Evolutionary conservation across 225 moss, liverwort and hornwort species (phyloP), one percentile per base, ranked within the genome.

Genomic region (Takakia lepidozioides): DNA sequence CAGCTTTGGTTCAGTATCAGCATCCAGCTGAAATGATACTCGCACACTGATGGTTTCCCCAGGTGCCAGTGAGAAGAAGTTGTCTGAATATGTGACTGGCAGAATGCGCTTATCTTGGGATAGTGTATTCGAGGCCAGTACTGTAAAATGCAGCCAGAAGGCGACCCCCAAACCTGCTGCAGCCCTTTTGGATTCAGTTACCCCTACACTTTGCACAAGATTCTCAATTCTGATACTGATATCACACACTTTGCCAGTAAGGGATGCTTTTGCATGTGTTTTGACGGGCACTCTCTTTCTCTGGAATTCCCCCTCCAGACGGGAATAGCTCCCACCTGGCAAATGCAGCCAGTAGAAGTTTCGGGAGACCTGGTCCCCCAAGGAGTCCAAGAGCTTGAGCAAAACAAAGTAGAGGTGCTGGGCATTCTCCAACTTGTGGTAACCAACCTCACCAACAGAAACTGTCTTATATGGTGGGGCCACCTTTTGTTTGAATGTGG

Each of bases 311-410:
- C 71, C 75, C 52, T 62, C 74, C 18, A 95, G 53, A 26, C 56
- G 59, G 1, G 70, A 56, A 62, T 87, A 95, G 60, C 78, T 82
- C 25, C 65, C 64, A 45, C 58, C 75, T 16, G 58, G 19, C 20
- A 54, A 59, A 45, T 87, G 87, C 46, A 95, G 68, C 95, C 95
- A 95, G 49, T 95, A 90, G 62, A 95, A 85, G 60, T 95, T 95
- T 49, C 87, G 78, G 16, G 95, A 87, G 38, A 90, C 40, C 5
- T 58, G 40, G 19, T 58, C 41, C 29, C 68, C 68, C 15, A 75
- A 72, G 25, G 69, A 40, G 39, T 59, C 50, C 18, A 73, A 48
- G 44, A 82, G 78, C 66, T 81, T 87, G 1, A 95, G 67, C 2
- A 77, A 73, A 25, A 87, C 56, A 48, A 95, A 95, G 46, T 65